phyloP scores from a whole-genome alignment of 2,329 filamentous ascomycete genomes.

The Colletotrichum magnum region DNA sequence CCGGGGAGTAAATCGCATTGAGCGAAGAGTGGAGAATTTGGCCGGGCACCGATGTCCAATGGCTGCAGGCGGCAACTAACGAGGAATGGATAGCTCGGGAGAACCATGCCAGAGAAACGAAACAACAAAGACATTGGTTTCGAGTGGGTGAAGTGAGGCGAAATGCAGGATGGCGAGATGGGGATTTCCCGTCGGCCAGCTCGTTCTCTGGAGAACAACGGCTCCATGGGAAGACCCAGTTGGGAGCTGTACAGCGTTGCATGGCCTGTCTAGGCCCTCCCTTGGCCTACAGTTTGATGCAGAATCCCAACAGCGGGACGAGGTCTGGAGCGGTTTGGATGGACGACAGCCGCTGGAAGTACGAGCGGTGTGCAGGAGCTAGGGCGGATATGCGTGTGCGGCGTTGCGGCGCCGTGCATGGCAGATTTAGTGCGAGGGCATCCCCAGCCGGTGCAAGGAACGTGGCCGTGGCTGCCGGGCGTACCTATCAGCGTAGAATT shows the following conservation, averaged over 20 bases:
- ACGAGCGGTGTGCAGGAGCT: constrained; percentile 40
- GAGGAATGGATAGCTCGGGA: constrained; percentile 36
- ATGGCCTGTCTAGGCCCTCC: constrained; percentile 36
- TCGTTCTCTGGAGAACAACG: not conserved
- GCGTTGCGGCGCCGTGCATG: constrained; percentile 32
- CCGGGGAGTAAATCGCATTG: constrained; percentile 35
- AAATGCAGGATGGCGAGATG: constrained; percentile 1
- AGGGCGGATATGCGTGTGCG: constrained; percentile 41
- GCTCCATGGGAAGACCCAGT: too few species aligned
- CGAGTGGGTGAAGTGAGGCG: constrained; percentile 35
- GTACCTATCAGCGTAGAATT: constrained; percentile 15
- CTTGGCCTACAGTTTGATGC: constrained; percentile 26
- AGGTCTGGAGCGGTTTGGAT: constrained; percentile 26
- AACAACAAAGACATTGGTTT: constrained; percentile 34
- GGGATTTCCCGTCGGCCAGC: not conserved
- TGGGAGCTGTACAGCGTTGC: constrained; percentile 7
- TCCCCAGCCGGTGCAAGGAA: constrained; percentile 38
- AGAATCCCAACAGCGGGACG: constrained; percentile 34
- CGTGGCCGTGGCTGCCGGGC: constrained; percentile 36
- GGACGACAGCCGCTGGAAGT: constrained; percentile 17
- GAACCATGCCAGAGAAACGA: constrained; percentile 37
- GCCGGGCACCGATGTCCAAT: constrained; percentile 30
- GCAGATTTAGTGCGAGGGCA: constrained; percentile 41
- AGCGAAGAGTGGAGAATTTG: constrained; percentile 30
- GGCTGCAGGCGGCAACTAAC: constrained; percentile 32